phyloP scores from a whole-genome alignment of 352 stramenopile species.

The Blastocystis sp. region DNA sequence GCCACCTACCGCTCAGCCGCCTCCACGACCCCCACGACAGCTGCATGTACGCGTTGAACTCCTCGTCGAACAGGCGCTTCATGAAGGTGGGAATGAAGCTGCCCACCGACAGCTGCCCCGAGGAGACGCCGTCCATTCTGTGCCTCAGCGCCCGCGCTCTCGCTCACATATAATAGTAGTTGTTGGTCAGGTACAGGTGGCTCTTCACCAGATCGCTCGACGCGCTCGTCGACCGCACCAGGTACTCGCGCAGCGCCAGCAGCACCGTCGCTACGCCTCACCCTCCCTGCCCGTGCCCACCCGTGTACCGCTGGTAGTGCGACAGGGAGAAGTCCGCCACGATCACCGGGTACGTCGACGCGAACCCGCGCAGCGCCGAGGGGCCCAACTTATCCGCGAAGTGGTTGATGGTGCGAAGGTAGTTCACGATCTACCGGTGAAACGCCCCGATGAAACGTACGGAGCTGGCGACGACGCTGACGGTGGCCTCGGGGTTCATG shows the following conservation, averaged over 20 bases:
- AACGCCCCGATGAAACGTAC: neutral
- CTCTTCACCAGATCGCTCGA: conserved; percentile 32
- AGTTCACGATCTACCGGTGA: conserved; percentile 50
- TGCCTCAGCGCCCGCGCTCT: neutral
- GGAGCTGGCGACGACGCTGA: conserved; percentile 1
- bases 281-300: neutral
- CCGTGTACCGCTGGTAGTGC: conserved; percentile 26
- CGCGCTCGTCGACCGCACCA: neutral
- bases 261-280: conserved; percentile 38
- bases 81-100: conserved; percentile 6
- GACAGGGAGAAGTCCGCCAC: conserved; percentile 18
- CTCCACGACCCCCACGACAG: neutral
- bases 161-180: conserved; percentile 38
- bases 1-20: conserved; percentile 12
- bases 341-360: neutral
- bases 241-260: neutral
- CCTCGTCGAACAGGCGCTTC: neutral
- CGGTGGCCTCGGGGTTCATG: conserved; percentile 44
- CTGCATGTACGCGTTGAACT: conserved; percentile 26
- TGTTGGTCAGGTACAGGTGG: conserved; percentile 38
- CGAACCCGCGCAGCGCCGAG: conserved; percentile 9
- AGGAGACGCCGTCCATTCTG: conserved; percentile 5
- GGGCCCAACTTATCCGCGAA: conserved; percentile 23
- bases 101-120: neutral
- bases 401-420: conserved; percentile 17